phyloP scores from a whole-genome alignment of 352 stramenopile species.

The Globisporangium canariense region DNA sequence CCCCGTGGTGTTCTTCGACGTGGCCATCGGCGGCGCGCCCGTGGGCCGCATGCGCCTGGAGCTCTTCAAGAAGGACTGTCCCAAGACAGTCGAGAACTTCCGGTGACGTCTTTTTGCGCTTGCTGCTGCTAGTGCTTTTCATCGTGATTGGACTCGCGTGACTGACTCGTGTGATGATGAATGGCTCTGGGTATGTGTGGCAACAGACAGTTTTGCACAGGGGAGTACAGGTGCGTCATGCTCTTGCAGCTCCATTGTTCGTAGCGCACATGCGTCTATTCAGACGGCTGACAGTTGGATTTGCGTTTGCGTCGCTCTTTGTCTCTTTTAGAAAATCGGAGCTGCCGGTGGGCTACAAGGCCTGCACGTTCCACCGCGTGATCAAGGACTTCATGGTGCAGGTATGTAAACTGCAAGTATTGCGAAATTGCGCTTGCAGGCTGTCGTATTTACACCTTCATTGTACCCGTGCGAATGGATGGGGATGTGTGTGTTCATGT shows the following conservation, averaged over 20 bases:
- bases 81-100: conserved; percentile 97
- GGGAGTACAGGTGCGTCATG: conserved; percentile 86
- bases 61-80: conserved; percentile 95
- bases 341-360: conserved; percentile 88
- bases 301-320: not conserved
- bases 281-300: not conserved
- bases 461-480: not conserved
- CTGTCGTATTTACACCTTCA: conserved; percentile 2
- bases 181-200: conserved; percentile 4
- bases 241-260: conserved; percentile 13
- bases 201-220: conserved; percentile 94
- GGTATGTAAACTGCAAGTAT: conserved; percentile 10
- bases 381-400: conserved; percentile 99
- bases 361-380: conserved; percentile 95
- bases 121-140: not conserved
- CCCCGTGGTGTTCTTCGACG: conserved; percentile 95
- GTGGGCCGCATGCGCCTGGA: conserved; percentile 93
- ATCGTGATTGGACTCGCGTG: not conserved
- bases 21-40: conserved; percentile 85
- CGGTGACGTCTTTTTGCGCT: conserved; percentile 26
- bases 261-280: not conserved
- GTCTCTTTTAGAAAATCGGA: conserved; percentile 56
- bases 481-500: not conserved
- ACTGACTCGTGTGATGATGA: conserved; percentile 4
- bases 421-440: not conserved